Evolutionary conservation across 1,284 basidiomycete species (phyloP), one percentile per base, ranked within the genome.

Genomic region (Tremellales sp.): DNA sequence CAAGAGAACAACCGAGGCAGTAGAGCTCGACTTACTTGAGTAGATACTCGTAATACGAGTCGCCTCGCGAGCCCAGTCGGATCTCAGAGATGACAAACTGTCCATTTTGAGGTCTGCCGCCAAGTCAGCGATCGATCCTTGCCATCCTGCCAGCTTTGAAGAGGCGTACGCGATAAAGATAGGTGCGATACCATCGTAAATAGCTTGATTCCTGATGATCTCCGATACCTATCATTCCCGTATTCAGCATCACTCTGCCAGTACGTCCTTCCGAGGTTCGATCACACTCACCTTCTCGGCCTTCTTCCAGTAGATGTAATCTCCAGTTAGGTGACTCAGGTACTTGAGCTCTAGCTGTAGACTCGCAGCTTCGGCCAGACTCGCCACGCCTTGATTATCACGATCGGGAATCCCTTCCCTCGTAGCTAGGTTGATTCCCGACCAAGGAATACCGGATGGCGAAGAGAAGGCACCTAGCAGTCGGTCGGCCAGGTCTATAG

Each of bases 11-110:
- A 7, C 24, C 8, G 19, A 2, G 2, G 4, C 41, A 37, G 12
- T 13, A 17, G 36, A 24, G 21, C 47, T 7, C 5, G 17, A 53
- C 58, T 53, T 48, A 60, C 62, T 91, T 91, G 82, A 91, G 64
- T 24, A 96, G 77, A 65, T 94, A 94, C 72, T 97, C 93, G 69
- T 96, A 97, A 75, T 86, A 97, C 4, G 89, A 93, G 73, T 97
- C 93, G 21, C 87, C 93, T 25, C 93, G 81, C 15, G 90, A 93
- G 8, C 93, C 93, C 13, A 97, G 80, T 8, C 93, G 84, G 53
- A 97, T 88, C 33, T 86, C 82, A 19, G 85, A 84, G 10, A 82
- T 75, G 27, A 83, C 77, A 61, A 89, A 94, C 39, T 79, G 76
- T 6, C 89, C 91, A 29, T 76, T 79, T 17, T 81, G 65, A 0